Conservation (phyloP, 441 rosid genomes). For the Omphalea diandra region DNA sequence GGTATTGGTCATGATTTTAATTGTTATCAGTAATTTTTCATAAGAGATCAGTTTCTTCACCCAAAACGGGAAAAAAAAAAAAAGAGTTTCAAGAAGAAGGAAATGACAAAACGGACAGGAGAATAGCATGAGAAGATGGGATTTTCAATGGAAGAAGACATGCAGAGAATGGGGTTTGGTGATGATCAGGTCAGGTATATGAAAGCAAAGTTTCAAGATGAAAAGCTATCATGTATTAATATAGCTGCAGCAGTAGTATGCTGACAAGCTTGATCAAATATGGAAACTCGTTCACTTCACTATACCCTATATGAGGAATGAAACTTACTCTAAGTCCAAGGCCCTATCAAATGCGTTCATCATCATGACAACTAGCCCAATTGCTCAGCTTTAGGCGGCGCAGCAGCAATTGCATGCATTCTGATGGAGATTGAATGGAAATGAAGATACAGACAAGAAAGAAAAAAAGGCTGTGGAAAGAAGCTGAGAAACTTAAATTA, state of each 20-base stretch:
- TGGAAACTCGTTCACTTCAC: conserved; percentile 2
- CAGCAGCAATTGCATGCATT: background rate
- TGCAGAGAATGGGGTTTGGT: background rate
- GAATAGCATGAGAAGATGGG: background rate
- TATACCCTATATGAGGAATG: background rate
- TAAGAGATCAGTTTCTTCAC: no score
- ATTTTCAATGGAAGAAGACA: background rate
- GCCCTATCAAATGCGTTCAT: background rate
- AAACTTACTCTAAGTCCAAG: background rate
- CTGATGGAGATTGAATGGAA: background rate
- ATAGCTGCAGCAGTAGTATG: background rate
- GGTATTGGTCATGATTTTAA: background rate
- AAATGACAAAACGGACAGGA: background rate
- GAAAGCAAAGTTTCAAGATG: conserved; percentile 3
- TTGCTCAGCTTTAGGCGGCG: conserved; percentile 17
- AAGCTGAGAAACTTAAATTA: background rate
- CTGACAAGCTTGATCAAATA: conserved; percentile 5
- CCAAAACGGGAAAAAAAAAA: no score
- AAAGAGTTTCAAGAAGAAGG: no score
- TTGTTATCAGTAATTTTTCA: no score
- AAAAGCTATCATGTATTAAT: background rate
- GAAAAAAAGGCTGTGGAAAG: background rate
- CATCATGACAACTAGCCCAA: background rate
- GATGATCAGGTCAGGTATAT: background rate
- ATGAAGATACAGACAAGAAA: background rate